These are phyloP conservation scores for Gonium pectorale DNA, from an alignment of 139 green algal genomes.

Conservation along the genomic window DNA sequence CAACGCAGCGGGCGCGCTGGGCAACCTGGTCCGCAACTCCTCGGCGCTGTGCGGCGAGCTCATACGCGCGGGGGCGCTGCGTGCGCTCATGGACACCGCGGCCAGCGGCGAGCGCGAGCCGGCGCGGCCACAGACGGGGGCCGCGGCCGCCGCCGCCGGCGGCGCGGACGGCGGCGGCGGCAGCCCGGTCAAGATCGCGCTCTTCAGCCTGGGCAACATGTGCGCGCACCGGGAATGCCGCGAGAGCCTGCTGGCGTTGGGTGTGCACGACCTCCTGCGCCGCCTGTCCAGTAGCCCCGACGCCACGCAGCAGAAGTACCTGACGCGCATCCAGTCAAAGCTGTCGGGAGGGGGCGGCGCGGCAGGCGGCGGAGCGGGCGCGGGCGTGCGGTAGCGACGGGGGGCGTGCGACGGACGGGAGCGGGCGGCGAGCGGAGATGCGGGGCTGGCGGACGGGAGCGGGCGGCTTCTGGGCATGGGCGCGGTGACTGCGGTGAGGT, in stretches of 20 bases:
- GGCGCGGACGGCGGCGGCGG: slow-evolving; percentile 51
- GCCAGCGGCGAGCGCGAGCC: slow-evolving; percentile 10
- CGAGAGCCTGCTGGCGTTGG: slow-evolving; percentile 39
- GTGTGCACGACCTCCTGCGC: slow-evolving; percentile 20
- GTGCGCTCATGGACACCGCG: slow-evolving; percentile 71
- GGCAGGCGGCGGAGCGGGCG: neutral
- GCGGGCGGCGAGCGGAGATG: too few relatives aligned
- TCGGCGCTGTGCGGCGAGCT: slow-evolving; percentile 80
- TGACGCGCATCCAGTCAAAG: slow-evolving; percentile 69
- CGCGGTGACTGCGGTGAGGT: too few relatives aligned
- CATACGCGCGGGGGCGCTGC: slow-evolving; percentile 72
- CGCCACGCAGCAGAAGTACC: slow-evolving; percentile 54
- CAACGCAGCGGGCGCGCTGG: slow-evolving; percentile 95
- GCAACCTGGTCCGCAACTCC: slow-evolving; percentile 94
- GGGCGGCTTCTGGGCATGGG: too few relatives aligned
- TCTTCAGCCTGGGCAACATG: slow-evolving; percentile 95
- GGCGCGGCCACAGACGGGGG: neutral
- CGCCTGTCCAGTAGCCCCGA: slow-evolving; percentile 39
- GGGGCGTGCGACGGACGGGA: too few relatives aligned
- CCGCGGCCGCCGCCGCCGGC: slow-evolving; percentile 29
- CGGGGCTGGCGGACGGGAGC: too few relatives aligned
- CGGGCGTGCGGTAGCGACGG: too few relatives aligned
- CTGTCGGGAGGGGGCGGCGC: slow-evolving; percentile 10
- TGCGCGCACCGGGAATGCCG: slow-evolving; percentile 59
- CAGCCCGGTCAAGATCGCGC: slow-evolving; percentile 86